Evolutionary conservation across 495 filamentous ascomycete species (phyloP).

Genomic region (Glonium stellatum): DNA sequence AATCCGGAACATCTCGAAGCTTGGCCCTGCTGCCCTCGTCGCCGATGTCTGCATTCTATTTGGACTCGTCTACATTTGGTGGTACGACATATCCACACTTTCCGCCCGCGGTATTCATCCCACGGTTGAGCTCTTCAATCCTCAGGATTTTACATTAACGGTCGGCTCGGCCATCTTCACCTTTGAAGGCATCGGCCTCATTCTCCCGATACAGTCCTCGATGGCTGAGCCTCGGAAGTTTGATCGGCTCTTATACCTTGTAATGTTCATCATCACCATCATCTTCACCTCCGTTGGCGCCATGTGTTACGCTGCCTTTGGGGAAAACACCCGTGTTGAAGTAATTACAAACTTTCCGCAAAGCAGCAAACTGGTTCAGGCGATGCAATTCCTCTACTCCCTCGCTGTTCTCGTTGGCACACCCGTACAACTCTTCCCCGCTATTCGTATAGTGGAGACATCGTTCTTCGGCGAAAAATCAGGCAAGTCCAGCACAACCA

Average conservation of each 20-base stretch:
- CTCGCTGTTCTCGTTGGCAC: slow-evolving; percentile 55
- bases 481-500: slow-evolving; percentile 46
- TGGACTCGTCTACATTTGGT: slow-evolving; percentile 59
- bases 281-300: slow-evolving; percentile 58
- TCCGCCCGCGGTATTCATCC: slow-evolving; percentile 38
- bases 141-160: slow-evolving; percentile 52
- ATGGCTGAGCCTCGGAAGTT: slow-evolving; percentile 57
- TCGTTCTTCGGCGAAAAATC: slow-evolving; percentile 47
- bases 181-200: slow-evolving; percentile 61
- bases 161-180: slow-evolving; percentile 60
- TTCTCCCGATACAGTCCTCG: slow-evolving; percentile 57
- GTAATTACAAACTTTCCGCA: slow-evolving; percentile 62
- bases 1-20: slow-evolving; percentile 59
- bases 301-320: slow-evolving; percentile 60
- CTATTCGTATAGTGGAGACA: slow-evolving; percentile 54
- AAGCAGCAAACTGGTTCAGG: slow-evolving; percentile 54
- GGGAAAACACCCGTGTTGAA: slow-evolving; percentile 49
- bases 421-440: slow-evolving; percentile 60
- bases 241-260: slow-evolving; percentile 47
- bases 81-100: slow-evolving; percentile 50
- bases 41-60: slow-evolving; percentile 58
- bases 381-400: slow-evolving; percentile 60
- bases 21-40: slow-evolving; percentile 52
- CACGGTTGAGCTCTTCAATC: slow-evolving; percentile 54
- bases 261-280: slow-evolving; percentile 58